A percentile compares a stretch with the other conserved stretches of the same genome.
phyloP scores from a whole-genome alignment of 768 basidiomycete genomes.

The Tylopilus intermedius region DNA sequence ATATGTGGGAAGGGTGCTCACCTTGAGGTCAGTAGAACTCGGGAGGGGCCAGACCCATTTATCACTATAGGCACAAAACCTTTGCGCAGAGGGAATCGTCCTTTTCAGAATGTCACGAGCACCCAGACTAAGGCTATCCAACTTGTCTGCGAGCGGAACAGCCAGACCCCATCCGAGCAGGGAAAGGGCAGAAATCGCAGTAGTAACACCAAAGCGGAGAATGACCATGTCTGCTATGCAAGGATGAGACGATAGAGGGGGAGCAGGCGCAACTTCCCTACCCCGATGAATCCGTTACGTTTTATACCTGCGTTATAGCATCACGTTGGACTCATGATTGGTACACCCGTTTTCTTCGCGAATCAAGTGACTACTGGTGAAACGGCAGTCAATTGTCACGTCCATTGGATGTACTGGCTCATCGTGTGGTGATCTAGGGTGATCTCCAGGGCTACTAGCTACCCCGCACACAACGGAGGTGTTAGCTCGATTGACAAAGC shows the following conservation, averaged over 20 bases:
- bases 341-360: not conserved
- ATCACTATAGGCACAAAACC: conserved; percentile 41
- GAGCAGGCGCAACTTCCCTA: not conserved
- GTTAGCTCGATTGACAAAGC: too few species aligned
- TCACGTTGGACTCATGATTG: not conserved
- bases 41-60: conserved; percentile 42
- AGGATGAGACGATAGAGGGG: not conserved
- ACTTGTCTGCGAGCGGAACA: conserved; percentile 14
- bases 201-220: not conserved
- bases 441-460: too few species aligned
- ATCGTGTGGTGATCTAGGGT: too few species aligned
- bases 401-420: not conserved
- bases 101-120: conserved; percentile 19
- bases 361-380: not conserved
- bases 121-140: conserved; percentile 12
- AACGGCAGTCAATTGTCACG: not conserved
- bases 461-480: too few species aligned
- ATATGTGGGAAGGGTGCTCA: conserved; percentile 14
- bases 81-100: conserved; percentile 39
- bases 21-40: conserved; percentile 37
- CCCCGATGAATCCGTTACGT: not conserved
- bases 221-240: conserved; percentile 8
- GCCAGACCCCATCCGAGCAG: conserved; percentile 6
- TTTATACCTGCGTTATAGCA: not conserved
- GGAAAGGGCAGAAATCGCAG: conserved; percentile 1